Conservation (phyloP, 352 stramenopile genomes). For the Globisporangium sylvaticum region DNA sequence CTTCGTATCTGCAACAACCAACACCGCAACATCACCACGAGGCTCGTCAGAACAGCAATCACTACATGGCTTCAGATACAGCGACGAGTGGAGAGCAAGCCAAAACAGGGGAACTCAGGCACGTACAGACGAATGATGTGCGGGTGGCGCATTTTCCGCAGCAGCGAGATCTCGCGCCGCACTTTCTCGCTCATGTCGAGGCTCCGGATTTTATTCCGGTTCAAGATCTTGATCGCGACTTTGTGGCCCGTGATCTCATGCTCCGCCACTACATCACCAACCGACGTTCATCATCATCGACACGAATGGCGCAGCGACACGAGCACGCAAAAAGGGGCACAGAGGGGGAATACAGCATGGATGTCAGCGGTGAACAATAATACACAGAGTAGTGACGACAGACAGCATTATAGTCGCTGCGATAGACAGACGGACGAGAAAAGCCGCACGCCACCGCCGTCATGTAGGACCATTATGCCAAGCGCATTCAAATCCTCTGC, state of each 20-base stretch:
- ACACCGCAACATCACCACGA: background rate
- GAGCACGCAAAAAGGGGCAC: background rate
- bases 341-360: background rate
- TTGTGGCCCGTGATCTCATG: slow-evolving; percentile 98
- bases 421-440: background rate
- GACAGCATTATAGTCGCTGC: background rate
- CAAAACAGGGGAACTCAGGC: no score
- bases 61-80: background rate
- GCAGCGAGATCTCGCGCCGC: slow-evolving; percentile 98
- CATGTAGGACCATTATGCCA: background rate
- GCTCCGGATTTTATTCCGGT: slow-evolving; percentile 98
- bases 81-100: background rate
- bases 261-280: slow-evolving; percentile 84
- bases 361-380: slow-evolving; percentile 6
- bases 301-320: background rate
- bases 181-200: slow-evolving; percentile 99
- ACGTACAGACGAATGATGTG: slow-evolving; percentile 99
- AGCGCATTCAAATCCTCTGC: background rate
- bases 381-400: background rate
- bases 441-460: background rate
- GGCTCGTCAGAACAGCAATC: background rate
- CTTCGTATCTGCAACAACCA: slow-evolving; percentile 82
- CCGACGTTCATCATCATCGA: background rate
- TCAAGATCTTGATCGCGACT: slow-evolving; percentile 99
- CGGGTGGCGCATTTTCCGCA: slow-evolving; percentile 98